A percentile compares a stretch with the other conserved stretches of the same genome.
Conservation (phyloP, 331 rosid species). For the Erythrophleum ivorense region DNA sequence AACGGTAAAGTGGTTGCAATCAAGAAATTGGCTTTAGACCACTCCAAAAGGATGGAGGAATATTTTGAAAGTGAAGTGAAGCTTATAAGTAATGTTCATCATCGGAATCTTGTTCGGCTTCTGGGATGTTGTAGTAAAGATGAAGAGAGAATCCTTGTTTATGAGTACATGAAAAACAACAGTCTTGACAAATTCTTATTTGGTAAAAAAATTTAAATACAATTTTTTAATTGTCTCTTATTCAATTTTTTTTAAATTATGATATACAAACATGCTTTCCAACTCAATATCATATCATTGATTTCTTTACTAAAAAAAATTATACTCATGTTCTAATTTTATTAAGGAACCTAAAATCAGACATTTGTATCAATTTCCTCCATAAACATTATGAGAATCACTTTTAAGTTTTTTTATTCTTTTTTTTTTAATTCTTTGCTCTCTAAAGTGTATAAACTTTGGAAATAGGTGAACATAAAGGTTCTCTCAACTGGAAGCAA, state of each 20-base stretch:
- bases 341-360: not conserved
- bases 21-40: constrained; percentile 59
- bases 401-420: not conserved
- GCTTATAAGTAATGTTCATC: constrained; percentile 82
- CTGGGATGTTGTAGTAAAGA: constrained; percentile 78
- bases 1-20: constrained; percentile 76
- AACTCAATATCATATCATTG: not conserved
- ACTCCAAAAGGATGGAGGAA: constrained; percentile 53
- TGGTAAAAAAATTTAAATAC: constrained; percentile 42
- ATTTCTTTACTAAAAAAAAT: not conserved
- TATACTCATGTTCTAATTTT: not conserved
- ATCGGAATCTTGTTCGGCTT: constrained; percentile 70
- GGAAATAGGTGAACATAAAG: constrained; percentile 52
- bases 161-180: constrained; percentile 70
- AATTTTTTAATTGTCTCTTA: not conserved
- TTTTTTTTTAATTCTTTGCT: no score
- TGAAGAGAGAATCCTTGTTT: constrained; percentile 69
- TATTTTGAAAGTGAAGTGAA: constrained; percentile 70
- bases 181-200: constrained; percentile 72
- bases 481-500: constrained; percentile 67
- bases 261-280: not conserved
- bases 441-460: not conserved
- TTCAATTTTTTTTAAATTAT: not conserved
- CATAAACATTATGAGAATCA: not conserved
- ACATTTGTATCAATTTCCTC: not conserved